phyloP scores from a whole-genome alignment of 2,329 filamentous ascomycete genomes.

The Leptographium lundbergii region DNA sequence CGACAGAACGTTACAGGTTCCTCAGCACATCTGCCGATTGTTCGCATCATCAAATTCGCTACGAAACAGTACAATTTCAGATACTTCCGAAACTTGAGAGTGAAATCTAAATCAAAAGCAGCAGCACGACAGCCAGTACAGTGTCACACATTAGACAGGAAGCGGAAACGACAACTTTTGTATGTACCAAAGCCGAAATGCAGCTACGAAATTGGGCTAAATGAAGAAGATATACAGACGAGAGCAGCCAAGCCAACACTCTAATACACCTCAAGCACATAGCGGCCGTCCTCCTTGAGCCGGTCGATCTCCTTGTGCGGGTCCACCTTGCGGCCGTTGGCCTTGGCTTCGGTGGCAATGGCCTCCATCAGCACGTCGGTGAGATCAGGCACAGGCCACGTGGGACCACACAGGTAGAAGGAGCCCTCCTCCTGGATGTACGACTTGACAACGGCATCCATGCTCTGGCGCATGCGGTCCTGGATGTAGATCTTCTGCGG shows the following conservation, averaged over 20 bases:
- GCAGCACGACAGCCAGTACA: background rate
- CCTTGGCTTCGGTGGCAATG: constrained; percentile 62
- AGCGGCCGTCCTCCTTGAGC: constrained; percentile 87
- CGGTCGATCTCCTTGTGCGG: constrained; percentile 86
- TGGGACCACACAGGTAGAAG: constrained; percentile 96
- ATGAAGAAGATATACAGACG: background rate
- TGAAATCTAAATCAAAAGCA: background rate
- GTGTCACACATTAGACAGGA: background rate
- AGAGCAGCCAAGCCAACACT: background rate
- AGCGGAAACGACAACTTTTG: background rate
- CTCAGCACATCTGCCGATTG: background rate
- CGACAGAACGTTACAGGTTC: background rate
- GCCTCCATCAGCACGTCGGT: constrained; percentile 90
- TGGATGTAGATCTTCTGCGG: constrained; percentile 99
- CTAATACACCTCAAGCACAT: constrained; percentile 92
- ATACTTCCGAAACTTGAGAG: too few species aligned
- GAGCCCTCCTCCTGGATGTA: constrained; percentile 81
- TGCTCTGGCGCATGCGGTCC: constrained; percentile 86
- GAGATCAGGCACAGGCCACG: constrained; percentile 96
- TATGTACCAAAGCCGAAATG: background rate
- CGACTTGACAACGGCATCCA: constrained; percentile 69
- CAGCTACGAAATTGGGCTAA: background rate
- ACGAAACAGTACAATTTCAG: too few species aligned
- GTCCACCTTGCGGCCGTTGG: constrained; percentile 67
- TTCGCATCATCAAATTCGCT: too few species aligned